Evolutionary conservation across 2,329 filamentous ascomycete genomes (phyloP).

Genomic region (Colletotrichum lupini): DNA sequence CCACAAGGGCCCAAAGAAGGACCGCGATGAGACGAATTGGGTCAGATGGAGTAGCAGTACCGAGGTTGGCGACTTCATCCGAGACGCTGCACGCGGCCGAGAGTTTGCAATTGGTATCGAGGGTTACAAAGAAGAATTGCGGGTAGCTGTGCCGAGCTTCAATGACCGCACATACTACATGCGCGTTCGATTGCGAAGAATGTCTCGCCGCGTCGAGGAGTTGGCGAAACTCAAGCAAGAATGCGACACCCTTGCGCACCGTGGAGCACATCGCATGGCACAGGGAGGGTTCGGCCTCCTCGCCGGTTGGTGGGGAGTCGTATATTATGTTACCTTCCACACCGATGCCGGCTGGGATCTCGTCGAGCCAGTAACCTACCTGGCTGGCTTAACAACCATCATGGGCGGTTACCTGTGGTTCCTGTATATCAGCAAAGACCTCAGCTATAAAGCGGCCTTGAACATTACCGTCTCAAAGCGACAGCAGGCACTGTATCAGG

Average conservation of each 20-base stretch:
- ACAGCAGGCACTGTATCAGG: slow-evolving; percentile 80
- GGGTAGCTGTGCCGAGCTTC: slow-evolving; percentile 87
- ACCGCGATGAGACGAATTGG: slow-evolving; percentile 62
- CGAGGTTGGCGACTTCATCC: slow-evolving; percentile 93
- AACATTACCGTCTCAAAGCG: slow-evolving; percentile 86
- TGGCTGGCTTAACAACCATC: slow-evolving; percentile 85
- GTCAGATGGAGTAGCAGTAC: slow-evolving; percentile 90
- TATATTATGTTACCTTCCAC: slow-evolving; percentile 78
- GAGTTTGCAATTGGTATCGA: slow-evolving; percentile 90
- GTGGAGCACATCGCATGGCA: slow-evolving; percentile 81
- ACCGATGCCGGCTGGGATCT: slow-evolving; percentile 90
- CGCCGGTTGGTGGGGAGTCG: slow-evolving; percentile 82
- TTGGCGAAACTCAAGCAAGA: slow-evolving; percentile 82
- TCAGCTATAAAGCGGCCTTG: slow-evolving; percentile 87
- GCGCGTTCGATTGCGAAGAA: slow-evolving; percentile 78
- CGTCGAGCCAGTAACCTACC: slow-evolving; percentile 91
- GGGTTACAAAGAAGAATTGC: slow-evolving; percentile 72
- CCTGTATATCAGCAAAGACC: slow-evolving; percentile 89
- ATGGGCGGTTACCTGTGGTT: slow-evolving; percentile 96
- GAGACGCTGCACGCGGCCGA: slow-evolving; percentile 84
- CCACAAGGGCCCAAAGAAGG: slow-evolving; percentile 63
- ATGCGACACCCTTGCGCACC: slow-evolving; percentile 82
- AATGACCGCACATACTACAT: slow-evolving; percentile 91
- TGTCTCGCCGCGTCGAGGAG: slow-evolving; percentile 73
- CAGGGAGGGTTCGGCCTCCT: slow-evolving; percentile 82